Percentiles rank a stretch among this genome's conserved stretches.
phyloP scores from a whole-genome alignment of 805 yeast species.

The Starmerella roubikii region DNA sequence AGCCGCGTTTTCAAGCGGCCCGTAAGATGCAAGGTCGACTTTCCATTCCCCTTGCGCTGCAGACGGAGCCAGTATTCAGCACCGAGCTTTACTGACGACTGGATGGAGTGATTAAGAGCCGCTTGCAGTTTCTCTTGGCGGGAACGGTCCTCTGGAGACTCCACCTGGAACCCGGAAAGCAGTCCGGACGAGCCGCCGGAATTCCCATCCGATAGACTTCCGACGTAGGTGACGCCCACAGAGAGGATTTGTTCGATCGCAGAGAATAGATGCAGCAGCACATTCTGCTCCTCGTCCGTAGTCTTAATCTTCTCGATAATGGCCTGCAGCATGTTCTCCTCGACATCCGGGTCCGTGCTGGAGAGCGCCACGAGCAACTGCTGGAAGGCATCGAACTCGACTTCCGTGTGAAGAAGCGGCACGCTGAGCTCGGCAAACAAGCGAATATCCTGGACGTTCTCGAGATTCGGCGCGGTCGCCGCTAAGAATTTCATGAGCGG shows the following conservation, averaged over 20 bases:
- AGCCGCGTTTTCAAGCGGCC: slow-evolving; percentile 22
- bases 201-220: not conserved
- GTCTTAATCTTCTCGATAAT: slow-evolving; percentile 1
- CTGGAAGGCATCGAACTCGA: slow-evolving; percentile 13
- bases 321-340: slow-evolving; percentile 3
- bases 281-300: slow-evolving; percentile 2
- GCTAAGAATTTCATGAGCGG: slow-evolving; percentile 10
- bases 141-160: slow-evolving; percentile 40
- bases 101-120: slow-evolving; percentile 12
- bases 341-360: slow-evolving; percentile 4
- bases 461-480: slow-evolving; percentile 10
- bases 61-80: slow-evolving; percentile 18
- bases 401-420: slow-evolving; percentile 6
- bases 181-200: slow-evolving; percentile 7
- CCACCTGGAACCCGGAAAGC: slow-evolving; percentile 39
- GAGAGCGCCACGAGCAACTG: slow-evolving; percentile 9
- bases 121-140: slow-evolving; percentile 38
- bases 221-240: slow-evolving; percentile 2
- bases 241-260: slow-evolving; percentile 7
- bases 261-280: slow-evolving; percentile 5
- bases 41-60: slow-evolving; percentile 6
- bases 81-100: slow-evolving; percentile 12
- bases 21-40: slow-evolving; percentile 11
- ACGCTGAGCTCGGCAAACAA: slow-evolving; percentile 6
- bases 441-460: slow-evolving; percentile 3